These are phyloP conservation scores for Desmodesmus armatus DNA, from an alignment of 139 green algal genomes.

Conservation along the genomic window DNA sequence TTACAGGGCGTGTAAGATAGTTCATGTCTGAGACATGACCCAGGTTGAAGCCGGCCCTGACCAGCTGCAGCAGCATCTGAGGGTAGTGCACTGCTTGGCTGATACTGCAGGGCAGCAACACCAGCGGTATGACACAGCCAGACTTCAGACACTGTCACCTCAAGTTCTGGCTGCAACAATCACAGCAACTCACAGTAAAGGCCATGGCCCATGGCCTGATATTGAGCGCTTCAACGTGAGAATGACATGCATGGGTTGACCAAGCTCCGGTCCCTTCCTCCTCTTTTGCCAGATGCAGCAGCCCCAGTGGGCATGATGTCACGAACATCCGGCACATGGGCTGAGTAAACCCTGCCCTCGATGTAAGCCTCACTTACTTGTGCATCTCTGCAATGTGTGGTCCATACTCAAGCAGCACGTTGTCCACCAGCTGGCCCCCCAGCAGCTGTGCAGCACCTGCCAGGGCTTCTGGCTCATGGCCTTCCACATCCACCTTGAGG, in stretches of 20 bases:
- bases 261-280: too few species aligned
- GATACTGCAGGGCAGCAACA: conserved; percentile 6
- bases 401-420: conserved; percentile 77
- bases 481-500: conserved; percentile 73
- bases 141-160: too few species aligned
- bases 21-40: conserved; percentile 54
- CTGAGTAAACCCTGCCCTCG: too few species aligned
- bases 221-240: too few species aligned
- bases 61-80: conserved; percentile 61
- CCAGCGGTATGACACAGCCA: too few species aligned
- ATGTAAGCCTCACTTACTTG: conserved; percentile 24
- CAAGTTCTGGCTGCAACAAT: too few species aligned
- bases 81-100: conserved; percentile 37
- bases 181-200: too few species aligned
- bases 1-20: background rate
- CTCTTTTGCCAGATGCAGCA: too few species aligned
- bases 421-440: conserved; percentile 45
- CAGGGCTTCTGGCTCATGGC: conserved; percentile 75
- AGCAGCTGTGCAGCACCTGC: conserved; percentile 44
- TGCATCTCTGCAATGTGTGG: conserved; percentile 54
- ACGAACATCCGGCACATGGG: too few species aligned
- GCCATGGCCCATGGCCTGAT: too few species aligned
- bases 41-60: conserved; percentile 56
- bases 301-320: too few species aligned
- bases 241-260: too few species aligned